A percentile compares a stretch with the other conserved stretches of the same genome.
phyloP scores from a whole-genome alignment of 1,284 basidiomycete species.

The Ceratobasidium sp. region DNA sequence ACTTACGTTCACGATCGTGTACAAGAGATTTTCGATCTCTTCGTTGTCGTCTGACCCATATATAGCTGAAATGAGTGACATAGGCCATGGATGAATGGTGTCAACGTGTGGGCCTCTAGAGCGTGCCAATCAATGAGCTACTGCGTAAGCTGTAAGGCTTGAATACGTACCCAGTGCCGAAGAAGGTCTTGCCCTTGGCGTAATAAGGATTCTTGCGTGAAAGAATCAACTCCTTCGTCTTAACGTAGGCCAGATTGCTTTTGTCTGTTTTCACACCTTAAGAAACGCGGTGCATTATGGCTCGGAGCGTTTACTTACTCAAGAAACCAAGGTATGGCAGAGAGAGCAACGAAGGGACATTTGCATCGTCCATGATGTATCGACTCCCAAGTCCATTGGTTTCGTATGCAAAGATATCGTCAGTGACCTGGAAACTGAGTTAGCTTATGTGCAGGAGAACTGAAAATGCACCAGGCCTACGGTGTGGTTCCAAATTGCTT shows the following conservation, averaged over 20 bases:
- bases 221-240: constrained; percentile 69
- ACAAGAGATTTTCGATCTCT: constrained; percentile 70
- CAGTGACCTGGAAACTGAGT: constrained; percentile 60
- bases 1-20: constrained; percentile 72
- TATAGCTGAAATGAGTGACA: constrained; percentile 78
- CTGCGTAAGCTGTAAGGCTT: background rate
- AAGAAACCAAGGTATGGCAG: constrained; percentile 82
- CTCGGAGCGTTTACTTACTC: constrained; percentile 43
- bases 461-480: constrained; percentile 54
- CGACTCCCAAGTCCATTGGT: constrained; percentile 75
- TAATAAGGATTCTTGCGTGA: constrained; percentile 76
- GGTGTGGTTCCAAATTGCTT: constrained; percentile 72
- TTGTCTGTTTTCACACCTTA: constrained; percentile 55
- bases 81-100: constrained; percentile 80
- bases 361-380: constrained; percentile 84
- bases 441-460: background rate
- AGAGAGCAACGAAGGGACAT: constrained; percentile 79
- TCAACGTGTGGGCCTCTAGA: constrained; percentile 76
- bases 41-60: constrained; percentile 76
- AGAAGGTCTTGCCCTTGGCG: constrained; percentile 69
- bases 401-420: constrained; percentile 79
- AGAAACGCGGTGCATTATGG: background rate
- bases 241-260: constrained; percentile 65
- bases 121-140: background rate
- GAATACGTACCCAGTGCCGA: constrained; percentile 68